Conservation (phyloP, 1,284 basidiomycete genomes). For the Ganoderma sinense region DNA sequence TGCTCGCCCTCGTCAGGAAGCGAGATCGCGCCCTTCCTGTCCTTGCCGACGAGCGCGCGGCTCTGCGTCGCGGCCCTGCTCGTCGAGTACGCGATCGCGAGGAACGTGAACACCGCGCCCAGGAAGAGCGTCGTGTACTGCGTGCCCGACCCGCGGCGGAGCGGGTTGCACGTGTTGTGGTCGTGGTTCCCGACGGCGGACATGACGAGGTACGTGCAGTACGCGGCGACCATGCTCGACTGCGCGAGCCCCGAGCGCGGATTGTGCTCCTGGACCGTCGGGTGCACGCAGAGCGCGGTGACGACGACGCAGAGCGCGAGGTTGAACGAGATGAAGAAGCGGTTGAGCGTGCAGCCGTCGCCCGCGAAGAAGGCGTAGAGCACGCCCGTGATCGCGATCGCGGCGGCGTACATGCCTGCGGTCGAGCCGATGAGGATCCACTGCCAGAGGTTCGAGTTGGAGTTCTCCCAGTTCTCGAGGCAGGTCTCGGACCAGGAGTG, state of each 20-base stretch:
- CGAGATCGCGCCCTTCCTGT: slow-evolving; percentile 69
- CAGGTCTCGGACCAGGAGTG: slow-evolving; percentile 99
- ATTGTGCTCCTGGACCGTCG: slow-evolving; percentile 91
- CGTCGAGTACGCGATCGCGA: slow-evolving; percentile 98
- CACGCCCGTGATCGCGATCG: slow-evolving; percentile 86
- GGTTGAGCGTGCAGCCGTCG: slow-evolving; percentile 88
- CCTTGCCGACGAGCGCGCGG: slow-evolving; percentile 86
- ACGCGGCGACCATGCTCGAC: slow-evolving; percentile 95
- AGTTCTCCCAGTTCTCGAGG: slow-evolving; percentile 93
- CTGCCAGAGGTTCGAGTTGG: slow-evolving; percentile 92
- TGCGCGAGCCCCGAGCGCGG: slow-evolving; percentile 96
- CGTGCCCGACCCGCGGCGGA: slow-evolving; percentile 71
- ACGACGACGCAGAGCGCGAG: slow-evolving; percentile 83
- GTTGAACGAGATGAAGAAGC: slow-evolving; percentile 96
- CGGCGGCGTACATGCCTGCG: slow-evolving; percentile 84
- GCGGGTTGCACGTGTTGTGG: slow-evolving; percentile 89
- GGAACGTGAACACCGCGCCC: slow-evolving; percentile 95
- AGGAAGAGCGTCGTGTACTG: slow-evolving; percentile 90
- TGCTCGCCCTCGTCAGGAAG: slow-evolving; percentile 63
- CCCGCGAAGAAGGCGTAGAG: slow-evolving; percentile 94
- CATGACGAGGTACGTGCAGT: slow-evolving; percentile 96
- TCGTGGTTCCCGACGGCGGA: slow-evolving; percentile 95
- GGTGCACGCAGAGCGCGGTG: slow-evolving; percentile 87
- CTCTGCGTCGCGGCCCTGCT: slow-evolving; percentile 96
- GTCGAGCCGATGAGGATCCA: slow-evolving; percentile 97